Percentiles rank a stretch among this genome's conserved stretches.
phyloP scores from a whole-genome alignment of 2,329 filamentous ascomycete genomes.

The Beauveria medogensis region DNA sequence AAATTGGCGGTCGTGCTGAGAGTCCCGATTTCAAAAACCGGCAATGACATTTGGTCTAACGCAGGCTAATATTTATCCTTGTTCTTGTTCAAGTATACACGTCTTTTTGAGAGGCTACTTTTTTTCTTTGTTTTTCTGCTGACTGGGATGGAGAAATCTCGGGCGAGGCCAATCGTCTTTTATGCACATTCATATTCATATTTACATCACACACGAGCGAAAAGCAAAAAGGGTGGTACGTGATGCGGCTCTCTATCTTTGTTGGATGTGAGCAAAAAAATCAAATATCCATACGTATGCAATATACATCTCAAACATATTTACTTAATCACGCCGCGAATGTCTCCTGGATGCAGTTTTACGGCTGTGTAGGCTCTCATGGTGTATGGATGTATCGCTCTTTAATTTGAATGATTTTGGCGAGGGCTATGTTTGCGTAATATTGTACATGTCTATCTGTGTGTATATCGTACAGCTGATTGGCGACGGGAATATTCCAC shows the following conservation, averaged over 20 bases:
- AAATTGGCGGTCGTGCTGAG: slow-evolving; percentile 32
- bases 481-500: too few species aligned
- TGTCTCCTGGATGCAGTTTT: too few species aligned
- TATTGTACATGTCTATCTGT: too few species aligned
- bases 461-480: too few species aligned
- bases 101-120: not conserved
- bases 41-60: not conserved
- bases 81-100: not conserved
- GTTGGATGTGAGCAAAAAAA: not conserved
- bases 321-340: too few species aligned
- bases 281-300: not conserved
- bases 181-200: not conserved
- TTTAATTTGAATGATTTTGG: too few species aligned
- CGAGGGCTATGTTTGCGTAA: too few species aligned
- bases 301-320: not conserved
- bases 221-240: not conserved
- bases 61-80: not conserved
- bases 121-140: not conserved
- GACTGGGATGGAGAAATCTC: not conserved
- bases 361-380: too few species aligned
- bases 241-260: not conserved
- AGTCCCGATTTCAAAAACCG: slow-evolving; percentile 29
- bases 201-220: not conserved
- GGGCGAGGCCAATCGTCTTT: not conserved
- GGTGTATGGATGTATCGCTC: too few species aligned